Percentiles rank a stretch among this genome's conserved stretches.
These are phyloP conservation scores for Colletotrichum cordylinicola DNA, from an alignment of 2,329 filamentous ascomycete species.

Conservation along the genomic window DNA sequence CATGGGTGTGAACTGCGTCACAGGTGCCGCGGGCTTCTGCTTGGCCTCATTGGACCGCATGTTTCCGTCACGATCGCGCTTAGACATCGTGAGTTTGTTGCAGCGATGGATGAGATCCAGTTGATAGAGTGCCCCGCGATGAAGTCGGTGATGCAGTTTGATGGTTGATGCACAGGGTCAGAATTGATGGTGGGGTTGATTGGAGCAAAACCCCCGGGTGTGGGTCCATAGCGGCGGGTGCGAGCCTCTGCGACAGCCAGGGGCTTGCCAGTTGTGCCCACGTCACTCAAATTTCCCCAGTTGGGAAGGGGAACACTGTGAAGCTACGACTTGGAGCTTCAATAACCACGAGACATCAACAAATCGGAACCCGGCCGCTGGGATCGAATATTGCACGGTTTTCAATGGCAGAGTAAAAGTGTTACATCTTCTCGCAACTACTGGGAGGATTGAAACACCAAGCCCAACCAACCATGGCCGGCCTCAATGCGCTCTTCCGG, in stretches of 20 bases:
- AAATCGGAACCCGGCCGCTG: neutral
- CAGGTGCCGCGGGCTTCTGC: constrained; percentile 36
- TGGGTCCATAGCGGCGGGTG: neutral
- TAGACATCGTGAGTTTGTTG: constrained; percentile 31
- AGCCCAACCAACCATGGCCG: constrained; percentile 25
- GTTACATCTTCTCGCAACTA: neutral
- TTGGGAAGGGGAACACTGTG: neutral
- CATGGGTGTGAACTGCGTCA: constrained; percentile 68
- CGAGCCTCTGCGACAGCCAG: neutral
- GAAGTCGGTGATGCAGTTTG: constrained; percentile 4
- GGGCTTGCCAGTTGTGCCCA: constrained; percentile 18
- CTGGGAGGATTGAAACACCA: neutral
- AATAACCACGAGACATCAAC: neutral
- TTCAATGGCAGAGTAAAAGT: neutral
- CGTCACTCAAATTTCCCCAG: constrained; percentile 22
- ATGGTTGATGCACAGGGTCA: neutral
- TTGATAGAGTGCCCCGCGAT: neutral
- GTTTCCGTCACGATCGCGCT: constrained; percentile 61
- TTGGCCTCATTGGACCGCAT: constrained; percentile 41
- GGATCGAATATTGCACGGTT: neutral
- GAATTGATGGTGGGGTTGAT: constrained; percentile 16
- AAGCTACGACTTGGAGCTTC: neutral
- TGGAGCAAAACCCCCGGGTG: neutral
- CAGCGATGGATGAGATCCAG: neutral
- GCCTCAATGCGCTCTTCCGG: constrained; percentile 37